Base-by-base conservation (phyloP, 148 eudicot genomes). In the Rhododendron ovatum region DNA sequence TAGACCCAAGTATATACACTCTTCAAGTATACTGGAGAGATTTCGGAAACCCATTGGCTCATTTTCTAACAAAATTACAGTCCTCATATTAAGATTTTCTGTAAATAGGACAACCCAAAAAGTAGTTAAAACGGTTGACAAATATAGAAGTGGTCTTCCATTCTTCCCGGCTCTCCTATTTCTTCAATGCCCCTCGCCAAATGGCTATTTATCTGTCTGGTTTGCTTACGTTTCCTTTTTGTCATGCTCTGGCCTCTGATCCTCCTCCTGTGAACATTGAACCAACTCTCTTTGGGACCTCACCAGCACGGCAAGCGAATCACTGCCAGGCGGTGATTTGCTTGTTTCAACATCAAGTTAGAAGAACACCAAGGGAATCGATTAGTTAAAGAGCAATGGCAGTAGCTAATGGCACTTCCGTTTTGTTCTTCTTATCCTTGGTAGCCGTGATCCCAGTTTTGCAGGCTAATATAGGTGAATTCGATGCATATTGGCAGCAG, bases 401-500 rank as follows among this genome's bases (percentile, higher is more conserved):
- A 26, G 33, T 28, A 6, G 35, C 53, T 35, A 14, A 80, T 30
- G 3, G 63, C 22, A 14, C 30, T 80, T 51, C 41, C 22, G 20
- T 50, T 30, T 33, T 80, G 22, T 80, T 82, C 12, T 35, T 82
- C 28, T 35, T 82, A 13, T 61, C 22, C 75, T 61, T 82, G 1
- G n/a, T 26, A 37, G 48, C 22, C 22, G 3, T 12, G 51, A 63
- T 82, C 24, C 84, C 75, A 7, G 20, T 15, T 82, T 61, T 61
- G 51, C 50, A 82, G 2, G 84, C 84, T 12, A 13, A 82, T 7
- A 41, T 82, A 2, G 74, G 50, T 9, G 84, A 82, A 3, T 82
- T 82, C 84, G 84, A 82, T n/a, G 10, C 39, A 24, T 82, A 59
- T 41, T 82, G 84, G 84, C 50, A 82, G 48, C 9, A 59, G 33